Evolutionary conservation across 495 filamentous ascomycete species (phyloP), one percentile per base, ranked within the genome.

Genomic region (Amorphotheca resinae): DNA sequence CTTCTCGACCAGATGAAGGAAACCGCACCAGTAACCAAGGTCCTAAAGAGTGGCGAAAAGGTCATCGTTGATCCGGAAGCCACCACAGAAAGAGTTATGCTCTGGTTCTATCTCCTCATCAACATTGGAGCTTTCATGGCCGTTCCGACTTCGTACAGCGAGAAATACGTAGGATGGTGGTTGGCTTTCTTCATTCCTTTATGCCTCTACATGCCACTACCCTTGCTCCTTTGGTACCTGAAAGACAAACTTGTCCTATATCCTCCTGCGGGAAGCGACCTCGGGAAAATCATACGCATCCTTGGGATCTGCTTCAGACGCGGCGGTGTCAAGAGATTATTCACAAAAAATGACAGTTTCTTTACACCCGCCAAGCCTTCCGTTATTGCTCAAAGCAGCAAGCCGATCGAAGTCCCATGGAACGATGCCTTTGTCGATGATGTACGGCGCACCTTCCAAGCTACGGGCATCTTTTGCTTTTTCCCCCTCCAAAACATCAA

Each of bases 111-210:
- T 48, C 72, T 74, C 54, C 66, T 72, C 48, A 73, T 71, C 50
- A 74, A 94, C 64, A 50, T 93, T 43, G 73, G 80, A 28, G 64
- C 73, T 0, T 49, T 55, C 38, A 55, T 50, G 41, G 38, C 33
- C 17, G 33, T 48, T 11, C 42, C 52, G 18, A 48, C 45, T 11
- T 67, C 80, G 67, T 83, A 82, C 53, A 71, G 74, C 2, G 81
- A 81, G 60, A 73, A 80, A 45, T 82, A 85, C 43, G 77, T 86
- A 41, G 83, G 83, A 20, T 88, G 82, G 64, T 86, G 74, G 68
- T 17, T 46, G 4, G 80, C 75, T 8, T 87, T 78, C 59, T 62
- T 86, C 23, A 72, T 89, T 17, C 77, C 79, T 32, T 66, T 68
- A 4, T 66, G 73, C 44, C 52, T 77, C 12, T 79, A 76, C 44